Percentiles rank a stretch among this genome's conserved stretches.
Conservation (phyloP, 768 basidiomycete genomes). For the Lentinula aciculospora region DNA sequence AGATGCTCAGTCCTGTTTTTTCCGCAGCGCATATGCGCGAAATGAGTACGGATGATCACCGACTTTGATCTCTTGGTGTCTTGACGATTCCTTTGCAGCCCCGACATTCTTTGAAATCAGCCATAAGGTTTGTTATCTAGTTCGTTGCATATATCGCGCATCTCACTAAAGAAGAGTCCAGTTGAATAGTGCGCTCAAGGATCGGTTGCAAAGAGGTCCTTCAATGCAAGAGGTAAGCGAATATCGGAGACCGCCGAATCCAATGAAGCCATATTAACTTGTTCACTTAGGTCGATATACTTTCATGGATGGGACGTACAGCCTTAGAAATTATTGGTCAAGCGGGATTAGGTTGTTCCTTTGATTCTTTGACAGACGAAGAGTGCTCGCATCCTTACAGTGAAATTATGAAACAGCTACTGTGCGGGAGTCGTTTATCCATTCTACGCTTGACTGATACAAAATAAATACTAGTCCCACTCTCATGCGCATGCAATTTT, state of each 20-base stretch:
- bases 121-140: not conserved
- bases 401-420: not conserved
- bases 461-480: not conserved
- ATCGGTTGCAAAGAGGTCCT: no score
- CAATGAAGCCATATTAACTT: no score
- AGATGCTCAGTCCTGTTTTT: slow-evolving; percentile 30
- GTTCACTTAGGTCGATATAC: not conserved
- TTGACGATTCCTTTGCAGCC: not conserved
- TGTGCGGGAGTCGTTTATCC: not conserved
- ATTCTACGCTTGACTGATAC: not conserved
- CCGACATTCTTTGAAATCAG: not conserved
- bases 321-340: not conserved
- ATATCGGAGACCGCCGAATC: no score
- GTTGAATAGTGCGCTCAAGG: no score
- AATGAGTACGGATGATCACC: slow-evolving; percentile 16
- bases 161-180: no score
- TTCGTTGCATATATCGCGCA: no score
- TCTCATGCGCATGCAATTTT: not conserved
- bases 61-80: not conserved
- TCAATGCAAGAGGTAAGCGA: no score
- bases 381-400: not conserved
- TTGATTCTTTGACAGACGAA: slow-evolving; percentile 1
- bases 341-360: not conserved
- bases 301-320: not conserved
- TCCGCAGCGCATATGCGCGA: slow-evolving; percentile 26